Evolutionary conservation across 2,329 filamentous ascomycete genomes (phyloP).

Genomic region (Penicillium sp.): DNA sequence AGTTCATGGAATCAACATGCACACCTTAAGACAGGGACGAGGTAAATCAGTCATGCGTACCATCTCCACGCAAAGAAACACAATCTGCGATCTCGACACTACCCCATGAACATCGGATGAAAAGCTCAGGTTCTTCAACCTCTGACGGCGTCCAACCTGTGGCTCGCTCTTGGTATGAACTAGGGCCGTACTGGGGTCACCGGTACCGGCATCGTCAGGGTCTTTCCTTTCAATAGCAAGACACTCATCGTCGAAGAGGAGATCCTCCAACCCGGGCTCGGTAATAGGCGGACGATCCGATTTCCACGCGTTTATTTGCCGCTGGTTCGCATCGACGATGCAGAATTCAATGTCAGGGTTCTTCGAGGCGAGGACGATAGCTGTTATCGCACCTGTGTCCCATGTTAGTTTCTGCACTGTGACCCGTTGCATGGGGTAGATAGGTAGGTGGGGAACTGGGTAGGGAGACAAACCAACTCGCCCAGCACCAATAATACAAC

Average conservation of each 20-base stretch:
- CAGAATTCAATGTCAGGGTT: conserved; percentile 33
- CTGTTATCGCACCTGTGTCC: conserved; percentile 26
- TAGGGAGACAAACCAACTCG: conserved; percentile 27
- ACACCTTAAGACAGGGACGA: background rate
- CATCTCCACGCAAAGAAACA: conserved; percentile 26
- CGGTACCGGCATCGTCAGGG: background rate
- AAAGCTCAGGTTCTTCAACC: conserved; percentile 25
- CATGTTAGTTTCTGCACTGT: no score
- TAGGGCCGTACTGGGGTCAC: no score
- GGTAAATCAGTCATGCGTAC: background rate
- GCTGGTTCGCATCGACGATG: conserved; percentile 32
- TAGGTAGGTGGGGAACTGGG: no score
- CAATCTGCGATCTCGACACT: conserved; percentile 22
- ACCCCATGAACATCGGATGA: conserved; percentile 25
- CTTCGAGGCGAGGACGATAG: conserved; percentile 31
- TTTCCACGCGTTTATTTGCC: conserved; percentile 33
- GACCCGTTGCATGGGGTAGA: no score
- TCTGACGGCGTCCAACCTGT: conserved; percentile 5
- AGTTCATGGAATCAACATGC: background rate
- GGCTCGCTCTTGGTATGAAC: background rate
- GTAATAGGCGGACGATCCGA: conserved; percentile 31
- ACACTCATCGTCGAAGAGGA: conserved; percentile 25
- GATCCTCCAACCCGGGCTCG: conserved; percentile 33
- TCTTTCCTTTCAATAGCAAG: background rate
- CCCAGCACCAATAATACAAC: conserved; percentile 33